Evolutionary conservation across 75 land plant species (phyloP), one percentile per base, ranked within the genome.

Genomic region (Pinus taeda): DNA sequence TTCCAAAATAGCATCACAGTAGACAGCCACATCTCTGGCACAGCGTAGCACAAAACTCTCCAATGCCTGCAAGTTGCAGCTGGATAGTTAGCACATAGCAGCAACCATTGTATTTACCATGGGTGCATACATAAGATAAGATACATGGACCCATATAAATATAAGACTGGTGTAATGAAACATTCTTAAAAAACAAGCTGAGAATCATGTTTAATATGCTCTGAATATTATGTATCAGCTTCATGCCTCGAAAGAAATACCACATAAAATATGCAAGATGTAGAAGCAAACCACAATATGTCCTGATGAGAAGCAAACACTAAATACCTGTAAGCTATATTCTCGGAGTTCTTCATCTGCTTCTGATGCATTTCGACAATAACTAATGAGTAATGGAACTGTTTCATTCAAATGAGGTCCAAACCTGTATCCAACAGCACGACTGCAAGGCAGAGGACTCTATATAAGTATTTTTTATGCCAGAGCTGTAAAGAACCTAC

Each of bases 281-380:
- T 15, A 57, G 22, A 39, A 14, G 18, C 15, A 30, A 36, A 58
- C 24, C 18, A 77, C 75, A 33, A 77, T 56, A 15, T 60, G 67
- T 29, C 29, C 24, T 26, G 14, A 62, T 62, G 24, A 8, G 24
- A 62, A 62, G 36, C 14, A 24, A 62, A 62, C 3, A 3, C 29
- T 58, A 9, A 65, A 45, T 78, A 95, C 99, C 99, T 97, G 99
- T 82, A 97, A 83, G 76, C 98, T 97, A 71, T 95, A 95, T 78
- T 97, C 99, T 65, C 99, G 93, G 70, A 97, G 95, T 76, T 97
- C 99, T 74, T 97, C 99, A 82, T 97, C 98, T 83, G 83, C 85
- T 81, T 97, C 99, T 62, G 99, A 93, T 70, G 99, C 95, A 84
- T 77, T 92, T 76, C 79, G 84, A 76, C 99, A 97, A 76, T 95